A percentile compares a stretch with the other conserved stretches of the same genome.
Evolutionary conservation across 805 yeast genomes (phyloP).

Genomic region (Saturnispora sanitii): DNA sequence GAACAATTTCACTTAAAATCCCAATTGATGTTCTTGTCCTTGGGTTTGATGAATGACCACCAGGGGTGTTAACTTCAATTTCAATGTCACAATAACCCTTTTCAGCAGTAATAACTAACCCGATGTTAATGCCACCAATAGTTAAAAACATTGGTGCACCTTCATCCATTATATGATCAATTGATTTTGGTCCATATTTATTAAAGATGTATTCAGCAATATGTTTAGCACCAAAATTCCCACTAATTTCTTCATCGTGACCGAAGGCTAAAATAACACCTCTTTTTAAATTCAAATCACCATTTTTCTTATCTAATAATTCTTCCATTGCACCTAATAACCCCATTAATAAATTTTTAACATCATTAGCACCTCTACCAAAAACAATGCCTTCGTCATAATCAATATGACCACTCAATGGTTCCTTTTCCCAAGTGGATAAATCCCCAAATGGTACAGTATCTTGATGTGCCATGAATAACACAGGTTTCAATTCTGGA

Average conservation of each 20-base stretch:
- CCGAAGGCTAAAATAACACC: conserved; percentile 60
- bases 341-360: conserved; percentile 59
- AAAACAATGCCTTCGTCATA: conserved; percentile 56
- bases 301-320: conserved; percentile 36
- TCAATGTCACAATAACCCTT: conserved; percentile 32
- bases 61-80: conserved; percentile 46
- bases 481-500: conserved; percentile 43
- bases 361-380: conserved; percentile 75
- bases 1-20: conserved; percentile 48
- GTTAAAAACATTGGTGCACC: conserved; percentile 29
- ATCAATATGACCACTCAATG: conserved; percentile 42
- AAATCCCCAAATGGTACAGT: conserved; percentile 65
- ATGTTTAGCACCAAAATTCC: conserved; percentile 47
- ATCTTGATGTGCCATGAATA: conserved; percentile 72
- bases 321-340: conserved; percentile 55
- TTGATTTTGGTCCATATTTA: conserved; percentile 49
- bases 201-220: conserved; percentile 39
- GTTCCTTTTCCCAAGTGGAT: conserved; percentile 55
- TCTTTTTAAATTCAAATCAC: conserved; percentile 39
- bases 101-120: conserved; percentile 38
- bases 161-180: conserved; percentile 52
- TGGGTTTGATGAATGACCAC: conserved; percentile 52
- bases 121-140: conserved; percentile 29
- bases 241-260: conserved; percentile 70
- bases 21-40: conserved; percentile 73